Conservation (phyloP, 305 asterid species). For the Rubia balearica region DNA sequence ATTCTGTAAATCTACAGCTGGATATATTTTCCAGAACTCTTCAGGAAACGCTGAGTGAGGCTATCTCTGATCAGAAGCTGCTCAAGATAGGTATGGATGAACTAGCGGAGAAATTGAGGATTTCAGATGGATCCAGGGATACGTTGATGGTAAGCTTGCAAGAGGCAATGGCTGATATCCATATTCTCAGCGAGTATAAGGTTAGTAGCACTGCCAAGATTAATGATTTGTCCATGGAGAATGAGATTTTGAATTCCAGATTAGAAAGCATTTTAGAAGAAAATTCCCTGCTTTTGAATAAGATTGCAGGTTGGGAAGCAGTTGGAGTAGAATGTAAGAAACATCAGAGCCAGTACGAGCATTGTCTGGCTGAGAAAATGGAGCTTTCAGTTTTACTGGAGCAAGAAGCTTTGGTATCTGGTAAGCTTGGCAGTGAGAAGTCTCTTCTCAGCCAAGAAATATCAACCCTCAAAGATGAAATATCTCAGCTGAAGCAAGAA, state of each 20-base stretch:
- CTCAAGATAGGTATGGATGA: slow-evolving; percentile 40
- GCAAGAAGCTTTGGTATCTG: slow-evolving; percentile 46
- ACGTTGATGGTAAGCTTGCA: slow-evolving; percentile 55
- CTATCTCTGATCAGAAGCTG: slow-evolving; percentile 34
- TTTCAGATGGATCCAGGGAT: slow-evolving; percentile 51
- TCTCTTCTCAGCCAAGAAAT: slow-evolving; percentile 44
- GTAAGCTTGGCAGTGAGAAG: slow-evolving; percentile 41
- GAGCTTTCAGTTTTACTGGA: slow-evolving; percentile 48
- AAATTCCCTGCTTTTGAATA: slow-evolving; percentile 49
- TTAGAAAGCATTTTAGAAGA: slow-evolving; percentile 40
- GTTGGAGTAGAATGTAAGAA: slow-evolving; percentile 31
- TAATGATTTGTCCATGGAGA: slow-evolving; percentile 59
- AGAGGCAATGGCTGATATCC: slow-evolving; percentile 55
- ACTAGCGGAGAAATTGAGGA: slow-evolving; percentile 51
- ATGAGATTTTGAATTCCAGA: slow-evolving; percentile 59
- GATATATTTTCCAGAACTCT: slow-evolving; percentile 72
- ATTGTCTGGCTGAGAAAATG: slow-evolving; percentile 57
- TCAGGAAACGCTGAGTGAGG: slow-evolving; percentile 54
- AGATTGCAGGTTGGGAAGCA: slow-evolving; percentile 49
- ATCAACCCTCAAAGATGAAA: slow-evolving; percentile 35
- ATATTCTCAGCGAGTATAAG: slow-evolving; percentile 51
- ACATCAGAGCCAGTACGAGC: slow-evolving; percentile 48
- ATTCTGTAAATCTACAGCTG: slow-evolving; percentile 54
- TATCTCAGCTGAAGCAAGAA: slow-evolving; percentile 49
- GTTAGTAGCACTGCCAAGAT: slow-evolving; percentile 47